phyloP scores from a whole-genome alignment of 306 rosid species.

The Lathyrus sativus region DNA sequence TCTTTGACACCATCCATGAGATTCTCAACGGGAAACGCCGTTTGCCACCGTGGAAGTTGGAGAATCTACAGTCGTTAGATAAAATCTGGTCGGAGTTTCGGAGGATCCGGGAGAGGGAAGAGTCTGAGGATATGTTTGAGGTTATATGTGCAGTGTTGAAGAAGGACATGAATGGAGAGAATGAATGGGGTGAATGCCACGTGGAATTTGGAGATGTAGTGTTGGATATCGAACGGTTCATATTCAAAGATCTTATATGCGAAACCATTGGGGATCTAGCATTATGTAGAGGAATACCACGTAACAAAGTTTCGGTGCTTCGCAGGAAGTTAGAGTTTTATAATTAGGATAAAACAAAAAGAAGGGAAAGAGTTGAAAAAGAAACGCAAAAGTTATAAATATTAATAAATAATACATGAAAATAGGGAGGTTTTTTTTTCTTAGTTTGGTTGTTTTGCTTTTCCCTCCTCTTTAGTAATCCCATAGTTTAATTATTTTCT shows the following conservation, averaged over 20 bases:
- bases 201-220: slow-evolving; percentile 66
- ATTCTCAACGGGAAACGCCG: slow-evolving; percentile 55
- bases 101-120: slow-evolving; percentile 58
- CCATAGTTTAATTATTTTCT: background rate
- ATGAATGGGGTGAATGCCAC: slow-evolving; percentile 67
- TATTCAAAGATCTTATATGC: slow-evolving; percentile 83
- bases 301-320: slow-evolving; percentile 41
- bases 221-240: slow-evolving; percentile 74
- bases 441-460: slow-evolving; percentile 1
- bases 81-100: slow-evolving; percentile 68
- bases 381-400: slow-evolving; percentile 4
- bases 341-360: slow-evolving; percentile 21
- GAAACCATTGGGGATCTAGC: slow-evolving; percentile 80
- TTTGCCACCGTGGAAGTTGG: slow-evolving; percentile 78
- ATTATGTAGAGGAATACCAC: slow-evolving; percentile 31
- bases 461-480: background rate
- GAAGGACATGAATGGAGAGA: slow-evolving; percentile 62
- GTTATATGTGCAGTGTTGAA: slow-evolving; percentile 68
- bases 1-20: slow-evolving; percentile 72
- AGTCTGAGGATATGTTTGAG: slow-evolving; percentile 63
- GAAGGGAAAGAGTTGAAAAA: background rate
- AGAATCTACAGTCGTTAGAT: slow-evolving; percentile 2
- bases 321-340: slow-evolving; percentile 75
- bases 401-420: background rate
- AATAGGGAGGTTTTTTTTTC: background rate